A percentile compares a stretch with the other conserved stretches of the same genome.
Conservation (phyloP, 108 stramenopile species). For the Cylindrotheca closterium region DNA sequence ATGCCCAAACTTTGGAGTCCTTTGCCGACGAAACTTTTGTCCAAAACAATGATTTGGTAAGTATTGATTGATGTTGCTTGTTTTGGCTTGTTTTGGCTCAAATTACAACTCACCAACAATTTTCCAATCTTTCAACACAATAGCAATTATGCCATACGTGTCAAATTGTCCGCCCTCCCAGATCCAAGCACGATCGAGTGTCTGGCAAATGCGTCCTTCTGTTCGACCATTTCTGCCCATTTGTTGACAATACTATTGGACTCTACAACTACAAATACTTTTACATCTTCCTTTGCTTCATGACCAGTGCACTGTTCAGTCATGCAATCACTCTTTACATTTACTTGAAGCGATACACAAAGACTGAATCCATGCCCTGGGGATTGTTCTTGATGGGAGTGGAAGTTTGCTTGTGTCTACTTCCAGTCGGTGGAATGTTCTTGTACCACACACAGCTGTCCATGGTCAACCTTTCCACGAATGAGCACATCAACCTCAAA, state of each 20-base stretch:
- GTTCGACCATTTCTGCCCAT: constrained; percentile 99
- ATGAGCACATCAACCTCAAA: constrained; percentile 84
- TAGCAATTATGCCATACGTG: constrained; percentile 94
- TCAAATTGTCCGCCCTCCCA: constrained; percentile 86
- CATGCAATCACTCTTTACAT: constrained; percentile 55
- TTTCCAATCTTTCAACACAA: neutral
- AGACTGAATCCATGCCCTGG: constrained; percentile 13
- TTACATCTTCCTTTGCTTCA: constrained; percentile 70
- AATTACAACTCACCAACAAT: too few species aligned
- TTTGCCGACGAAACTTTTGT: constrained; percentile 42
- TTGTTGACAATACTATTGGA: constrained; percentile 93
- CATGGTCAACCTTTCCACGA: constrained; percentile 88
- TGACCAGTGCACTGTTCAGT: constrained; percentile 37
- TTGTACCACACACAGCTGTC: constrained; percentile 90
- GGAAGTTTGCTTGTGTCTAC: constrained; percentile 62
- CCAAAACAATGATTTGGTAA: neutral
- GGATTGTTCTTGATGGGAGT: constrained; percentile 42
- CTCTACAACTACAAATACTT: constrained; percentile 95
- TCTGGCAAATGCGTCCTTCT: constrained; percentile 84
- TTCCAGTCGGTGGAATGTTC: constrained; percentile 55
- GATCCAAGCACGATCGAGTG: constrained; percentile 95
- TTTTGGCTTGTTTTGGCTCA: too few species aligned
- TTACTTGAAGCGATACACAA: constrained; percentile 35
- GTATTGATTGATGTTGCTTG: too few species aligned
- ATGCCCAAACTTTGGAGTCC: constrained; percentile 76